Conservation (phyloP, 495 filamentous ascomycete species). For the Daldinia caldariorum region DNA sequence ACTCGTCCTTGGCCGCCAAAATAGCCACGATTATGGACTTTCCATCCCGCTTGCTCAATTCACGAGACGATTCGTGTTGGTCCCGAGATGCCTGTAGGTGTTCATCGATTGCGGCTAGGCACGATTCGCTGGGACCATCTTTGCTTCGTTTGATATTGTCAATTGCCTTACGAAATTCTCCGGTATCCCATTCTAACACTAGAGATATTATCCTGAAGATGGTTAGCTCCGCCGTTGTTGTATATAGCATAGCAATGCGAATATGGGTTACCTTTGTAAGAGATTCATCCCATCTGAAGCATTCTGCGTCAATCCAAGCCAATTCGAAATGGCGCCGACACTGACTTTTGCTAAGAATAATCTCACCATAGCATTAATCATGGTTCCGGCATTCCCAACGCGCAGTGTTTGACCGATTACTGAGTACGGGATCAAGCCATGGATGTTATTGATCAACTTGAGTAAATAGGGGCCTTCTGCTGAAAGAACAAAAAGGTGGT, state of each 20-base stretch:
- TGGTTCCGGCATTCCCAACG: slow-evolving; percentile 73
- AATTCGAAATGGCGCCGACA: slow-evolving; percentile 69
- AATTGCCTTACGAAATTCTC: slow-evolving; percentile 64
- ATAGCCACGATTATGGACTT: slow-evolving; percentile 65
- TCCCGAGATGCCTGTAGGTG: slow-evolving; percentile 57
- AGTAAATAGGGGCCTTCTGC: slow-evolving; percentile 71
- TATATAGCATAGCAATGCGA: neutral
- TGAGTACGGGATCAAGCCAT: slow-evolving; percentile 68
- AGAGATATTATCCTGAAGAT: slow-evolving; percentile 67
- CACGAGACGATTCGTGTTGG: slow-evolving; percentile 60
- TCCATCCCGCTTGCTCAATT: slow-evolving; percentile 47
- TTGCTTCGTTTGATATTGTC: slow-evolving; percentile 63
- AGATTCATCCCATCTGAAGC: slow-evolving; percentile 75
- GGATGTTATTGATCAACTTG: slow-evolving; percentile 64
- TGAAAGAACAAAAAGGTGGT: slow-evolving; percentile 69
- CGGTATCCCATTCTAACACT: slow-evolving; percentile 68
- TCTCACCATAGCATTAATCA: slow-evolving; percentile 71
- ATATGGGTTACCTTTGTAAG: slow-evolving; percentile 64
- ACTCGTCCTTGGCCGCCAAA: slow-evolving; percentile 48
- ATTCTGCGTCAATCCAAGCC: slow-evolving; percentile 68
- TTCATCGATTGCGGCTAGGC: slow-evolving; percentile 59
- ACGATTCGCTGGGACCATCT: slow-evolving; percentile 57
- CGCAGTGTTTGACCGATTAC: slow-evolving; percentile 69
- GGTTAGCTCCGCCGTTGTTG: slow-evolving; percentile 7
- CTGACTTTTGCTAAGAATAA: slow-evolving; percentile 73